Evolutionary conservation across 202 grass and related monocot species (phyloP), one percentile per base, ranked within the genome.

Genomic region (Digitaria exilis): DNA sequence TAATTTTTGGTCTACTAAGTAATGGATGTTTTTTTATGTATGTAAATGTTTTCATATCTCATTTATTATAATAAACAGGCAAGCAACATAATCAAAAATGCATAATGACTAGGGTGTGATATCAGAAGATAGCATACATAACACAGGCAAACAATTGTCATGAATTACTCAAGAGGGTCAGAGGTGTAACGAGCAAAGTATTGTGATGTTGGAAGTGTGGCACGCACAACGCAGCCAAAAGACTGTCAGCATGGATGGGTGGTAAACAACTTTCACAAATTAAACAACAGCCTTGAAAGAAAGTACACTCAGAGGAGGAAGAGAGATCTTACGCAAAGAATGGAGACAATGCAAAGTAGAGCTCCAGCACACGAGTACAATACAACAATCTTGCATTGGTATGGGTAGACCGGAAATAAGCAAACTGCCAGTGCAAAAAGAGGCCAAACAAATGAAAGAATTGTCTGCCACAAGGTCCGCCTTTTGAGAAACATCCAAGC

Each of bases 361-460:
- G 89, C 91, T 30, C 96, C 96, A 68, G 96, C 96, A 76, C 96
- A 98, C 3, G 93, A 92, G 76, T 98, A 98, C 52, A 98, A 87
- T 80, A 98, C 96, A 68, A 98, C 93, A 92, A 98, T 98, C 89
- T 98, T 98, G 96, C 96, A 98, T 73, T 96, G 96, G 77, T 98
- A 98, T 77, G 96, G 96, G 44, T 98, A 98, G 82, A 98, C 91
- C 84, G 96, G 96, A 90, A 98, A 98, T 74, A 98, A 85, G 81
- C 96, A 98, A 32, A 98, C 90, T 15, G 96, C 96, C 80, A 98
- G 82, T 44, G 96, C 96, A 83, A 98, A 91, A 41, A 98, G 73
- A 57, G 96, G 96, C 96, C 96, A 98, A 50, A 98, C 81, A 83
- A 98, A 96, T 69, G 96, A 98, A 86, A 98, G 93, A 88, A 96